Percentiles rank a stretch among this genome's conserved stretches.
These are phyloP conservation scores for Lepidium sativum DNA, from an alignment of 345 rosid species.

Conservation along the genomic window DNA sequence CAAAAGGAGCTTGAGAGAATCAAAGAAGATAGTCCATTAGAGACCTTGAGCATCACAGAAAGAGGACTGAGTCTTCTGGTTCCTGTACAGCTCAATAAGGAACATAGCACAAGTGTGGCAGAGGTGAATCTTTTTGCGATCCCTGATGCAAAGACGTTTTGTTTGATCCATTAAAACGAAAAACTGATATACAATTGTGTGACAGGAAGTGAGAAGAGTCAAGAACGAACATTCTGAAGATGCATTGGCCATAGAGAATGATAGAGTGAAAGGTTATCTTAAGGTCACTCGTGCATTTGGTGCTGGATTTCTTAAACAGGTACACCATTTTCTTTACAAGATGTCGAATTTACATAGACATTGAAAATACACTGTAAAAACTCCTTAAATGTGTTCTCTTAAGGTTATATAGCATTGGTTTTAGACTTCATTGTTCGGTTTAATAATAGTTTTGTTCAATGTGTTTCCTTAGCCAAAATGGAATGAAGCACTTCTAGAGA, in stretches of 20 bases:
- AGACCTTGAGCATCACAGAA: slow-evolving; percentile 10
- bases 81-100: slow-evolving; percentile 66
- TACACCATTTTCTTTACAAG: neutral
- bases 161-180: neutral
- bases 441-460: too few species aligned
- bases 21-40: slow-evolving; percentile 23
- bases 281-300: slow-evolving; percentile 97
- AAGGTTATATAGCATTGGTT: too few species aligned
- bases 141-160: neutral
- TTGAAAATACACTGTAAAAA: too few species aligned
- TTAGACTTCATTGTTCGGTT: too few species aligned
- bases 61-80: slow-evolving; percentile 28
- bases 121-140: slow-evolving; percentile 34
- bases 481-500: slow-evolving; percentile 81
- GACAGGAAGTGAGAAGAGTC: slow-evolving; percentile 74
- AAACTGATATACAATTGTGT: neutral
- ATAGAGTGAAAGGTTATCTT: slow-evolving; percentile 82
- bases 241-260: slow-evolving; percentile 46
- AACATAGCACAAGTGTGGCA: slow-evolving; percentile 71
- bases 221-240: slow-evolving; percentile 75
- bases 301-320: slow-evolving; percentile 90
- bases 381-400: too few species aligned
- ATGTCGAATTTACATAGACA: neutral
- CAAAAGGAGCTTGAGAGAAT: slow-evolving; percentile 39
- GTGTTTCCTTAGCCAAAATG: slow-evolving; percentile 50